These are phyloP conservation scores for Corinectria fuckeliana DNA, from an alignment of 2,329 filamentous ascomycete species.

Conservation along the genomic window DNA sequence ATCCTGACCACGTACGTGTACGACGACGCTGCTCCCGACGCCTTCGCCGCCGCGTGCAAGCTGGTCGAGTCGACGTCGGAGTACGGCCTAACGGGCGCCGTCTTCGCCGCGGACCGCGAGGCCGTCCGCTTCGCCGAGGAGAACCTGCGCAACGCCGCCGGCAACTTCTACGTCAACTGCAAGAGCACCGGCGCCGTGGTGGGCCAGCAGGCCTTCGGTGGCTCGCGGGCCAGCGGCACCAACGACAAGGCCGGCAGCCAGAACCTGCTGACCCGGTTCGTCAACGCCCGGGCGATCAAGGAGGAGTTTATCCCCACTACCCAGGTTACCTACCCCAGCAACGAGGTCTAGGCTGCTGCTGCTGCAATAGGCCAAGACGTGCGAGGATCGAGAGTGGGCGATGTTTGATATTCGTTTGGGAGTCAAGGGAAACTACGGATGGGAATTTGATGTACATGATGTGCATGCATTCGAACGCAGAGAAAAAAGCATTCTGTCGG, in stretches of 20 bases:
- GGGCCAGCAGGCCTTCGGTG: slow-evolving; percentile 76
- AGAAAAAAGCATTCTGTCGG: background rate
- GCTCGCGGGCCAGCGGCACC: slow-evolving; percentile 70
- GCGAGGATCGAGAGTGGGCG: background rate
- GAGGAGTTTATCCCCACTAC: slow-evolving; percentile 74
- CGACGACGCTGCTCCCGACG: slow-evolving; percentile 66
- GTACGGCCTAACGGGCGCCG: slow-evolving; percentile 78
- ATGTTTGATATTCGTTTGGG: slow-evolving; percentile 10
- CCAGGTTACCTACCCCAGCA: slow-evolving; percentile 73
- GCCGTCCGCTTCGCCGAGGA: slow-evolving; percentile 74
- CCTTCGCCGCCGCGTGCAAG: slow-evolving; percentile 65
- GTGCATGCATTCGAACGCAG: background rate
- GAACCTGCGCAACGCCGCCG: slow-evolving; percentile 73
- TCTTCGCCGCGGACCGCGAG: slow-evolving; percentile 74
- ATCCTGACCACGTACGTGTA: slow-evolving; percentile 79
- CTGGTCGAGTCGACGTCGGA: slow-evolving; percentile 75
- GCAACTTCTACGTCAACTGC: slow-evolving; percentile 88
- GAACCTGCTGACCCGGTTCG: slow-evolving; percentile 69
- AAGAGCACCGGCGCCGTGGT: slow-evolving; percentile 79
- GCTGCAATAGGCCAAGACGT: background rate
- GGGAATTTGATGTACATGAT: slow-evolving; percentile 12
- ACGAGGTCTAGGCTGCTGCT: slow-evolving; percentile 58
- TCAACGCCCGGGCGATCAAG: slow-evolving; percentile 72
- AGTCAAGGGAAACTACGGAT: slow-evolving; percentile 18
- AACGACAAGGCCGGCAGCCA: slow-evolving; percentile 76